A percentile compares a stretch with the other conserved stretches of the same genome.
Conservation (phyloP, 2,329 filamentous ascomycete species). For the Aspergillus tamarii region DNA sequence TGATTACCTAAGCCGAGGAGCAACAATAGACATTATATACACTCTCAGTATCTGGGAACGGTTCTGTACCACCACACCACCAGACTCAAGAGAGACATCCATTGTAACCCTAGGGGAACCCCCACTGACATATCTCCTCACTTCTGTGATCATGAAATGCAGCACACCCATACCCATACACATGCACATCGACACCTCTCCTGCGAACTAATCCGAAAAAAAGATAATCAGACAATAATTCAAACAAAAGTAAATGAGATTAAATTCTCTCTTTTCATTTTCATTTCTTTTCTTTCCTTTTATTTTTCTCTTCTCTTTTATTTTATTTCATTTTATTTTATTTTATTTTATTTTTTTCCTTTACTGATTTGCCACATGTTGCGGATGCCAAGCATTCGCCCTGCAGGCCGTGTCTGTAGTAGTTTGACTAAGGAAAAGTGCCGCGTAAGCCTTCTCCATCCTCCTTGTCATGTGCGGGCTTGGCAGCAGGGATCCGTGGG, state of each 20-base stretch:
- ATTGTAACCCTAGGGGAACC: not conserved
- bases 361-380: slow-evolving; percentile 16
- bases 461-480: slow-evolving; percentile 28
- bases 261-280: not conserved
- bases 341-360: not conserved
- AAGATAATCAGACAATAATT: no score
- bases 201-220: not conserved
- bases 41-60: not conserved
- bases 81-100: not conserved
- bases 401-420: slow-evolving; percentile 10
- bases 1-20: not conserved
- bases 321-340: no score
- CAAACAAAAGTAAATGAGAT: not conserved
- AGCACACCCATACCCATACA: not conserved
- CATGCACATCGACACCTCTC: not conserved
- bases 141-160: not conserved
- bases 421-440: slow-evolving; percentile 13
- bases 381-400: slow-evolving; percentile 21
- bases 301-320: no score
- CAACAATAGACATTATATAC: not conserved
- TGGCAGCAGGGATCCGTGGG: slow-evolving; percentile 22
- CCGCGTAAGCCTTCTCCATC: slow-evolving; percentile 31
- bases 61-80: not conserved
- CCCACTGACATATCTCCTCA: not conserved
- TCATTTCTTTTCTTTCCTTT: no score